Evolutionary conservation across 192 early-diverging fungal genomes (phyloP), one percentile per base, ranked within the genome.

Genomic region (Coemansia aciculifera): DNA sequence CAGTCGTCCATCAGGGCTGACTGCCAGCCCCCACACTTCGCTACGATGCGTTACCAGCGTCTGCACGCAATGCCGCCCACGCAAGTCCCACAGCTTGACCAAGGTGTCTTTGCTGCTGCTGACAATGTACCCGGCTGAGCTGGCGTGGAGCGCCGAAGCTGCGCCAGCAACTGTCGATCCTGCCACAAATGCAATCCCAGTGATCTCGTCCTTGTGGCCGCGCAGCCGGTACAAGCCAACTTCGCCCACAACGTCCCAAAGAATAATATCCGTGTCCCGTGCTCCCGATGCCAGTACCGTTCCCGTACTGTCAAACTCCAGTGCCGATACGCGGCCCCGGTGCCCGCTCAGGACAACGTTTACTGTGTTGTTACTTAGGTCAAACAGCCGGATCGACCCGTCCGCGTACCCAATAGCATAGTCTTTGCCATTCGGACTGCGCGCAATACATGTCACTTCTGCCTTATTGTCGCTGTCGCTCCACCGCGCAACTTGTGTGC

Each of bases 171-270:
- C 74, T 11, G 63, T n/a, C 5, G 54, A 36, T 17, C 54, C 54
- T 2, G 54, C 54, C n/a, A 84, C 52, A 73, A 84, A 84, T 11
- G 65, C 73, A 15, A 84, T 72, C 0, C 59, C 81, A 24, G 97
- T 96, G 43, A 99, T 85, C 77, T 96, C 92, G 73, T 99, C 95
- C 75, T 96, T 98, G 80, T 99, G 97, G 13, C 97, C 97, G 31
- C 90, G 89, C 67, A 99, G 85, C 66, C 95, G 84, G 59, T 86
- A 93, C 68, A 97, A 83, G 13, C 97, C 97, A 44, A 87, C 84
- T 72, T 98, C 97, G 27, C 90, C 90, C 29, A 97, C 88, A 6
- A 96, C 85, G 70, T 99, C 96, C 97, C 97, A 99, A 27, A 99
- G 69, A 69, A 99, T 91, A 32, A 99, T 67, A 77, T 99, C 94